phyloP scores from a whole-genome alignment of 179 eudicot species.

The Drosera spatulata region DNA sequence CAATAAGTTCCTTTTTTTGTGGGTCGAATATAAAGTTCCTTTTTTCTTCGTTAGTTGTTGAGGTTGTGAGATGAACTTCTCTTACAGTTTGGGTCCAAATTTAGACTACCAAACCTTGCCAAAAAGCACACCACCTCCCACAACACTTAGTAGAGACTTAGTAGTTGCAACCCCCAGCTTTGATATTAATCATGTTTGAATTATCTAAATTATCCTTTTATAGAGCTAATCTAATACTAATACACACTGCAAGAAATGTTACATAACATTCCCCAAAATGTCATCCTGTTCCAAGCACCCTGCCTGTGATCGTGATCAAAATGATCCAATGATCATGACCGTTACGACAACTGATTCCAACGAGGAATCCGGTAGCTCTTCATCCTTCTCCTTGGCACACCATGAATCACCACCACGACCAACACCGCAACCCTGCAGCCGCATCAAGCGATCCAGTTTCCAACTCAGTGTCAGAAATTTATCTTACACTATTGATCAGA shows the following conservation, averaged over 20 bases:
- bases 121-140: constrained; percentile 10
- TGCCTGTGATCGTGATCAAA: constrained; percentile 14
- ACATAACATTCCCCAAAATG: constrained; percentile 21
- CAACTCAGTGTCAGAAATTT: constrained; percentile 44
- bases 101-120: constrained; percentile 33
- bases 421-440: constrained; percentile 11
- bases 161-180: constrained; percentile 29
- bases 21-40: too few relatives aligned
- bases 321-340: constrained; percentile 45
- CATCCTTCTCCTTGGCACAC: constrained; percentile 41
- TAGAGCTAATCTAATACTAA: too few relatives aligned
- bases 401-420: constrained; percentile 16
- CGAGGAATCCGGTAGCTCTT: constrained; percentile 41
- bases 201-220: too few relatives aligned
- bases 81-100: not conserved
- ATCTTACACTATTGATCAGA: constrained; percentile 51
- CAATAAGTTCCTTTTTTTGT: too few relatives aligned
- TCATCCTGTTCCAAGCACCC: constrained; percentile 44
- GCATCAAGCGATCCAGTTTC: constrained; percentile 16
- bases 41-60: too few relatives aligned
- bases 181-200: not conserved
- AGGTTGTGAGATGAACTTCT: too few relatives aligned
- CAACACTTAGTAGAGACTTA: constrained; percentile 6
- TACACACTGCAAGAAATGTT: not conserved
- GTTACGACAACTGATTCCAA: constrained; percentile 56